Base-by-base conservation (phyloP, 257 asterid genomes). In the Fraxinus americana region DNA sequence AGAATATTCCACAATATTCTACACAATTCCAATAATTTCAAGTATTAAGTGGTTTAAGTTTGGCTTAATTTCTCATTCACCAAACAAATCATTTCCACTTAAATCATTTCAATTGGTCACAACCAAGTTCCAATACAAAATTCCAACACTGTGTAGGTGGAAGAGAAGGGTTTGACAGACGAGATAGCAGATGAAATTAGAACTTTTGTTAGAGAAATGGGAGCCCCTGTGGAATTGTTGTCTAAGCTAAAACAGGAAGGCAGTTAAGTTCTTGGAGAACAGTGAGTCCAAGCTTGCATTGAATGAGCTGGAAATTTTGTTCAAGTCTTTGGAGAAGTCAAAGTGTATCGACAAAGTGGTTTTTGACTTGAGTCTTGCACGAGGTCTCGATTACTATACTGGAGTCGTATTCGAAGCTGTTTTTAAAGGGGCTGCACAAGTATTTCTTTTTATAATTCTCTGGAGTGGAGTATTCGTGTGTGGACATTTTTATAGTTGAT, bases 311-410 rank as follows among this genome's bases (percentile, higher is more conserved):
- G 98, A 93, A 85, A 86, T 90, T 81, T 82, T 96, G 77, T 96
- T 96, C 80, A 87, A 87, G 84, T 92, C 97, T 72, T 79, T 96
- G 79, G 90, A 67, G 74, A 91, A 81, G 87, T 84, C 96, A 57
- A 93, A 86, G 79, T 92, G 98, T 72, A 85, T 88, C 16, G 61
- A 84, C 83, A 92, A 83, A 89, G 91, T 93, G 63, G 90, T 92
- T 79, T 93, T 96, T 75, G 99, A 93, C 88, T 83, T 96, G 89
- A 96, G 99, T 80, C 99, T 96, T 78, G 99, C 99, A 77, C 91
- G 99, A 85, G 99, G 99, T 54, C 89, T 96, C 82, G 99, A 96
- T 86, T 96, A 96, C 87, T 96, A 96, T 79, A 96, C 99, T 50
- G 99, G 99, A 76, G 97, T 96, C 77, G 90, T 96, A 86, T 96